Evolutionary conservation across 2,329 filamentous ascomycete genomes (phyloP), one percentile per base, ranked within the genome.

Genomic region (Diaporthe nobilis): DNA sequence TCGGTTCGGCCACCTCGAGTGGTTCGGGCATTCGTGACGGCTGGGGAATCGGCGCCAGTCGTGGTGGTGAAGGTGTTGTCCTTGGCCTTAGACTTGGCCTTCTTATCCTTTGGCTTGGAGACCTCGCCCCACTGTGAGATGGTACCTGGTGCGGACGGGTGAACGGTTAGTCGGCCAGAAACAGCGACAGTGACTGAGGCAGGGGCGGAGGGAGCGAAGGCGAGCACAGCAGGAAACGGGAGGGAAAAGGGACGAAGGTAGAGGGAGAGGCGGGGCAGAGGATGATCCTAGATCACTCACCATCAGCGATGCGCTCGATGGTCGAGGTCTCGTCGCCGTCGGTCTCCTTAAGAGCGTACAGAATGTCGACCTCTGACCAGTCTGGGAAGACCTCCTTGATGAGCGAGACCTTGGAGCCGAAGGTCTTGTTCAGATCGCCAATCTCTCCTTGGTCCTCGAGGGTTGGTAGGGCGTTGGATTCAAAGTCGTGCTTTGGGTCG

Each of bases 361-460:
- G 92, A 78, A 98, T 92, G 85, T 98, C 96, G 85, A 96, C 95
- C 82, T 98, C 95, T 80, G 95, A 96, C 97, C 96, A 98, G 85
- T 95, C 94, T 76, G 95, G 92, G 88, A 98, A 98, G 87, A 98
- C 93, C 85, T 98, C 96, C 87, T 95, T 95, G 84, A 99, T 92
- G 81, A 93, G 92, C 77, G 89, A 89, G 81, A 98, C 91, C 87
- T 96, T 94, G 82, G 88, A 88, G 82, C 94, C 91, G 84, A 98
- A 97, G 85, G 94, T 92, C 89, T 95, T 95, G 91, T 97, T 97
- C 83, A 98, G 92, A 86, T 97, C 92, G 83, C 94, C 94, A 79
- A 98, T 90, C 85, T 98, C 96, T 84, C 95, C 94, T 84, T 98
- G 93, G 82, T 98, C 96, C 80, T 92, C 89, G 78, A 94, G 90